Evolutionary conservation across 1,284 basidiomycete genomes (phyloP), one percentile per base, ranked within the genome.

Genomic region (Puccinia triticina): DNA sequence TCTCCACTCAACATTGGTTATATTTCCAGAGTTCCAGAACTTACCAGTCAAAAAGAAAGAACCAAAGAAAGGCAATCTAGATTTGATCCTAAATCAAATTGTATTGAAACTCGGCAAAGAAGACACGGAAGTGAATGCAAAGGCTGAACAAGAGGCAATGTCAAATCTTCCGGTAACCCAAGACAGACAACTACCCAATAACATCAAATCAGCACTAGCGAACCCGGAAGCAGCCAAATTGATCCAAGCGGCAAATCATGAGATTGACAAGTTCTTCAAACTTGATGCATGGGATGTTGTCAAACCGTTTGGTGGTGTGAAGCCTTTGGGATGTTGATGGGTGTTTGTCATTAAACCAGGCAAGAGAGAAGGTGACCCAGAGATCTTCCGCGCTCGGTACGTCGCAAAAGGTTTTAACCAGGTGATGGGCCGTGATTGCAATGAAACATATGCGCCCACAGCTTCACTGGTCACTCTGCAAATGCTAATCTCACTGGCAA

Each of bases 371-470:
- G 40, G 40, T 4, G 12, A 4, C 12, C 4, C 12, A 7, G 40
- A 43, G 4, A 43, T 7, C 4, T 43, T 43, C 40, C 40, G 40
- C 12, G 40, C 40, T 12, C 4, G 40, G 12, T 43, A 67, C 34
- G 66, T 79, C 1, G 66, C 78, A 40, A 69, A 73, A 50, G 78
- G 78, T 21, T 81, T 46, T 48, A 61, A 32, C 18, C 50, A 81
- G 34, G 16, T n/a, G n/a, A 32, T 59, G 23, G 78, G 78, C 23
- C 23, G 48, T 23, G 78, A 81, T 48, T 73, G 43, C 46, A 29
- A 57, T 29, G 29, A 71, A 26, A 73, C n/a, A 1, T 81, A 71
- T 50, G 34, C 71, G 0, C 78, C 69, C 0, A 81, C 78, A 43
- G 69, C 53, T 4, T 73, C 34, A 12, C 32, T 81, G 21, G 59